Base-by-base conservation (phyloP, 352 stramenopile species). In the Globisporangium cylindrosporum region DNA sequence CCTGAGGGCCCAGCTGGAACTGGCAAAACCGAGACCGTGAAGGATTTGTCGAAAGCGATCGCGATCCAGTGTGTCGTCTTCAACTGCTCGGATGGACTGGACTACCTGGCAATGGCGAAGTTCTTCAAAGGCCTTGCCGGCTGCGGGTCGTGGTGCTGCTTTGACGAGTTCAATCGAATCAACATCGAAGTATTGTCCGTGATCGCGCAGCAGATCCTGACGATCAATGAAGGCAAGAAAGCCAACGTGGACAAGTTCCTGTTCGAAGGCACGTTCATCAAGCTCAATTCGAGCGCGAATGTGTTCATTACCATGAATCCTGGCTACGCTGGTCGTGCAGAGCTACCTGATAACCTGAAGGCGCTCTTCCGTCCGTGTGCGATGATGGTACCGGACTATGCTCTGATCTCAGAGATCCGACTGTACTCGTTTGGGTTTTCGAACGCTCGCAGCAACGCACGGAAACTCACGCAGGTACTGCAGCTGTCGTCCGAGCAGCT, bases 371-470 rank as follows among this genome's bases (percentile, higher is more conserved):
- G 94, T 18, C 91, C 91, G 10, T 97, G 94, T 59, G 94, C 94
- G 4, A 98, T 98, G 94, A 98, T 98, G 94, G 94, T 98, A 49
- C 94, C 94, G 18, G 92, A 98, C 75, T 98, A 98, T 65, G 93
- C 94, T 0, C 80, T 98, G 49, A 98, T 98, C 68, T 93, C 90
- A 2, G 90, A 98, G 71, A 98, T 98, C 68, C 90, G 93, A 15
- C 72, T 98, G 53, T 97, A 98, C 69, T 97, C 90, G 29, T 97
- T 98, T 49, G 94, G 94, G 1, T 98, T 98, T 71, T 81, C 91
- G 5, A 85, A 97, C 65, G 93, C 87, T 0, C 84, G 88, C 8
- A 91, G 81, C 56, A 96, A 98, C 14, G 92, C 93, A 0, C 90
- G 94, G 9, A 98, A 98, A 64, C 85, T 98, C 59, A 97, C 97